Conservation (phyloP, 352 stramenopile genomes). For the Globisporangium spinosum region DNA sequence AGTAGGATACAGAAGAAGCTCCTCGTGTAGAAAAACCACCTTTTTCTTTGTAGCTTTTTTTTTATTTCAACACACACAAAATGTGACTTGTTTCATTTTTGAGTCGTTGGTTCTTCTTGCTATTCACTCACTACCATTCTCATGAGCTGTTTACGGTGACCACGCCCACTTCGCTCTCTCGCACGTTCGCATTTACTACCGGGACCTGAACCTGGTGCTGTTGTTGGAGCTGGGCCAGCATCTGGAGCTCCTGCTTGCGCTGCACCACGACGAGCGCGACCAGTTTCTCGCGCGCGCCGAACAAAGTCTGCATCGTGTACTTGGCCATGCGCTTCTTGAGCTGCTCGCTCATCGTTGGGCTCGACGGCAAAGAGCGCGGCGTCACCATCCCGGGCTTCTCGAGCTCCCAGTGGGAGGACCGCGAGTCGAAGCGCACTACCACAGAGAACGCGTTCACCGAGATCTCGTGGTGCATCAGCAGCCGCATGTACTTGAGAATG, state of each 20-base stretch:
- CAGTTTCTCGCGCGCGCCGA: conserved; percentile 61
- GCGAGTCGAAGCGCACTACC: conserved; percentile 68
- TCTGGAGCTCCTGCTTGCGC: conserved; percentile 25
- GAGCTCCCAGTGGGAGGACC: conserved; percentile 69
- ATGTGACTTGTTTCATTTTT: conserved; percentile 19
- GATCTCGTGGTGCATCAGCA: conserved; percentile 84
- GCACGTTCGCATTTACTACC: background rate
- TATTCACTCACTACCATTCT: background rate
- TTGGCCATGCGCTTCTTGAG: conserved; percentile 72
- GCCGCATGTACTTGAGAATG: conserved; percentile 83
- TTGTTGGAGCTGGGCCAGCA: conserved; percentile 9
- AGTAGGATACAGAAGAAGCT: conserved; percentile 18
- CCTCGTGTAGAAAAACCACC: conserved; percentile 2
- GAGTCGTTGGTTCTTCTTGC: conserved; percentile 1
- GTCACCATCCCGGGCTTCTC: conserved; percentile 80
- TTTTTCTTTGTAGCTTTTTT: conserved; percentile 14
- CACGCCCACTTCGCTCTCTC: background rate
- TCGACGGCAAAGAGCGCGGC: conserved; percentile 66
- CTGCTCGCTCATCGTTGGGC: conserved; percentile 63
- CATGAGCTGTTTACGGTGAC: conserved; percentile 17
- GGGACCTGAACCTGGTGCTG: background rate
- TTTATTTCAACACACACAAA: conserved; percentile 17
- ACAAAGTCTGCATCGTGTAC: conserved; percentile 69
- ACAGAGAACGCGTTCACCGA: conserved; percentile 84
- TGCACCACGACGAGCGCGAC: conserved; percentile 41